These are phyloP conservation scores for Fagopyrum homotropicum DNA, from an alignment of 148 eudicot species.

Conservation along the genomic window DNA sequence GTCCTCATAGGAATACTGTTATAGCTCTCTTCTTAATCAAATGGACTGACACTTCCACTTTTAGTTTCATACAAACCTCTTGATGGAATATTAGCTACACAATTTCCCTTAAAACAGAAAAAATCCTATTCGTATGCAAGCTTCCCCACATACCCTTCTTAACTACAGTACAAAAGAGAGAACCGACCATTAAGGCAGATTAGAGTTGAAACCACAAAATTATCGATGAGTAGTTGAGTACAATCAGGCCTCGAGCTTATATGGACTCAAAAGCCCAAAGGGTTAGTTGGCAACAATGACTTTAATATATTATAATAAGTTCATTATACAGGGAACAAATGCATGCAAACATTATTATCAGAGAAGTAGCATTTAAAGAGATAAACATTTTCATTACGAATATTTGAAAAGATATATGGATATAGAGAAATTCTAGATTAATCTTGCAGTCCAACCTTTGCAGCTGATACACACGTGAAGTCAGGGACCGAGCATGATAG, in stretches of 20 bases:
- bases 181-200: not conserved
- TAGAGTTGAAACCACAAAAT: not conserved
- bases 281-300: not conserved
- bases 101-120: not conserved
- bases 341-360: not conserved
- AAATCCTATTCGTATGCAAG: not conserved
- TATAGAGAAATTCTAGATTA: slow-evolving; percentile 9
- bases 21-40: not conserved
- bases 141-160: not conserved
- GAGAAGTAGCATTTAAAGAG: not conserved
- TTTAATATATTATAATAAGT: not conserved
- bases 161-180: not conserved
- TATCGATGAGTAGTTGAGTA: not conserved
- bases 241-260: not conserved
- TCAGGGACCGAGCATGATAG: slow-evolving; percentile 85
- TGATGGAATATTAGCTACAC: not conserved
- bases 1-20: not conserved
- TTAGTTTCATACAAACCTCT: not conserved
- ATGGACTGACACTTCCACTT: not conserved
- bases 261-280: not conserved
- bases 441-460: slow-evolving; percentile 56
- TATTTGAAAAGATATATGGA: not conserved
- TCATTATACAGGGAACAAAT: not conserved
- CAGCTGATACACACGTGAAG: slow-evolving; percentile 83
- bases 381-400: not conserved